A percentile compares a stretch with the other conserved stretches of the same genome.
Evolutionary conservation across 805 yeast species (phyloP).

Genomic region (Metschnikowia hibisci): DNA sequence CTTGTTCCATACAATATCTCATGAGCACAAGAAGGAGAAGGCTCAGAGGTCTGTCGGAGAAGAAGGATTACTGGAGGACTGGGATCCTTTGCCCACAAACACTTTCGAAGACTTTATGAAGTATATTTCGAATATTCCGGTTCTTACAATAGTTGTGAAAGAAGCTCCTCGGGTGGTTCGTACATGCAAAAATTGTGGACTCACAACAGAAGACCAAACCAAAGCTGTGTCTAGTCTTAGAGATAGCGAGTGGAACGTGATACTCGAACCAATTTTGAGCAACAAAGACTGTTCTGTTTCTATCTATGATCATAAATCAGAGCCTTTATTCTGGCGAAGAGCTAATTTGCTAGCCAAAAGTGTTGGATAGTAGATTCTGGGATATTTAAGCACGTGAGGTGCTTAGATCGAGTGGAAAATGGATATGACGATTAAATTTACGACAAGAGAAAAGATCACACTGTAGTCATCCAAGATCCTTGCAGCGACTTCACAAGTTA

Average conservation of each 20-base stretch:
- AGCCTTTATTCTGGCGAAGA: conserved; percentile 11
- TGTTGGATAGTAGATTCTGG: background rate
- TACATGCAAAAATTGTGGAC: conserved; percentile 36
- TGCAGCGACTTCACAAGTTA: conserved; percentile 10
- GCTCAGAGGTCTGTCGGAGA: background rate
- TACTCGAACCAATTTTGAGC: conserved; percentile 18
- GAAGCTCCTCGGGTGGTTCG: conserved; percentile 21
- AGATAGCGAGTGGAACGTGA: conserved; percentile 18
- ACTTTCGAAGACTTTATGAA: conserved; percentile 22
- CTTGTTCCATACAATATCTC: conserved; percentile 20
- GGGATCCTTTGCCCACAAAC: conserved; percentile 22
- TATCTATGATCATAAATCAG: conserved; percentile 16
- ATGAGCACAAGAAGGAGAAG: conserved; percentile 12
- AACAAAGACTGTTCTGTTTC: conserved; percentile 14
- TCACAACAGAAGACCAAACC: conserved; percentile 12
- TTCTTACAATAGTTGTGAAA: conserved; percentile 24
- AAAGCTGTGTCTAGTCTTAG: conserved; percentile 11
- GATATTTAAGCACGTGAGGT: background rate
- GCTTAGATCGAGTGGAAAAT: background rate
- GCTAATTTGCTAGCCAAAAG: conserved; percentile 2
- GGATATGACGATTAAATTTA: conserved; percentile 5
- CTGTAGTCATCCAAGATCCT: conserved; percentile 5
- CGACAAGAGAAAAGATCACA: conserved; percentile 6
- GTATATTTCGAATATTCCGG: conserved; percentile 21
- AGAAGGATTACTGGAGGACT: conserved; percentile 1